These are phyloP conservation scores for Neurospora intermedia DNA, from an alignment of 495 filamentous ascomycete genomes.

Conservation along the genomic window DNA sequence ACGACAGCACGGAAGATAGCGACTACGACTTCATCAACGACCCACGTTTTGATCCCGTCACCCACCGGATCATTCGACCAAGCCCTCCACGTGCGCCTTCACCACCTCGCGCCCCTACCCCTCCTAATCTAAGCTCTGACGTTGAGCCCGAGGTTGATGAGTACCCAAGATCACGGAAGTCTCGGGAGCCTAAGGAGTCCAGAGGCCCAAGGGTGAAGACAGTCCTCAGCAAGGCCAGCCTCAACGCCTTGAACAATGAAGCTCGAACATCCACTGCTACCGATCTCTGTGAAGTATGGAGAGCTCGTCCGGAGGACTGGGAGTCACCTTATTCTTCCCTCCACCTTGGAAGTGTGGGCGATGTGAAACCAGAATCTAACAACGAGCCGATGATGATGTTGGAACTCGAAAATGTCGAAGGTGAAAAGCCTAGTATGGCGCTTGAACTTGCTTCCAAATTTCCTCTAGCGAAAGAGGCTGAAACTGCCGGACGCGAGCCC, in stretches of 20 bases:
- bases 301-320: conserved; percentile 19
- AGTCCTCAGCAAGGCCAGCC: neutral
- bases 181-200: neutral
- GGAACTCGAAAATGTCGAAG: neutral
- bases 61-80: neutral
- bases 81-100: neutral
- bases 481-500: neutral
- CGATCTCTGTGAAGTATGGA: conserved; percentile 21
- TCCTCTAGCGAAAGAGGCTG: neutral
- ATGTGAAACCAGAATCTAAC: neutral
- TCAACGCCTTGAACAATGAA: neutral
- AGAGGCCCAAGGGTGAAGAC: neutral
- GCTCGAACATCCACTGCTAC: conserved; percentile 7
- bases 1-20: neutral
- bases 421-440: neutral
- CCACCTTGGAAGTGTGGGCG: neutral
- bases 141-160: neutral
- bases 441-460: neutral
- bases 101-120: neutral
- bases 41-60: neutral
- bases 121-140: neutral
- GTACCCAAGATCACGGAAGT: neutral
- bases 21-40: neutral
- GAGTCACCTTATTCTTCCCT: conserved; percentile 19
- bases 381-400: neutral